Conservation (phyloP, 176 grass and related monocot species). For the Carex kokanica region DNA sequence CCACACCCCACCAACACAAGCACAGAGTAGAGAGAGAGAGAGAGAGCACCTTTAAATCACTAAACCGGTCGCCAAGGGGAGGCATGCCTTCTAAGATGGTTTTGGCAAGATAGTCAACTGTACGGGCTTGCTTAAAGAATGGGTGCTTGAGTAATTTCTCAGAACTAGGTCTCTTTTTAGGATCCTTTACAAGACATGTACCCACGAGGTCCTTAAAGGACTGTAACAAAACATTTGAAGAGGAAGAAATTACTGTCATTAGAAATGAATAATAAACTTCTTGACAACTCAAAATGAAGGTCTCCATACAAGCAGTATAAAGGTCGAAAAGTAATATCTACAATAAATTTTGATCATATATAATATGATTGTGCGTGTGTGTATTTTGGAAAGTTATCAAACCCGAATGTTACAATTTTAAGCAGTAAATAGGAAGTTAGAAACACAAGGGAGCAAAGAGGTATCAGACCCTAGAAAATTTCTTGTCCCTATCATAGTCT, state of each 20-base stretch:
- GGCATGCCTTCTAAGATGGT: constrained; percentile 68
- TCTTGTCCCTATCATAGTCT: constrained; percentile 90
- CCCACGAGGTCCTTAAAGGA: constrained; percentile 90
- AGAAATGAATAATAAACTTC: not conserved
- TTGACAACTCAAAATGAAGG: not conserved
- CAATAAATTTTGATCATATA: not conserved
- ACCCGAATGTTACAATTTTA: not conserved
- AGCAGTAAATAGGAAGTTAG: constrained; percentile 10
- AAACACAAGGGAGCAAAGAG: not conserved
- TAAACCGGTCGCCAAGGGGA: constrained; percentile 87
- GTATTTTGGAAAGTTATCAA: not conserved
- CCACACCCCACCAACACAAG: not conserved
- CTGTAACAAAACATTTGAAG: constrained; percentile 40
- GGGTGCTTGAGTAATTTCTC: constrained; percentile 91
- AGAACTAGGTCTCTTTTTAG: constrained; percentile 73
- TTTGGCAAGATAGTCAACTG: constrained; percentile 56
- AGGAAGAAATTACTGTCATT: constrained; percentile 16
- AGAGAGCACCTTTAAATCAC: constrained; percentile 60
- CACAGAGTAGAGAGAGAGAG: not conserved
- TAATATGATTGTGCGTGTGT: too few species aligned
- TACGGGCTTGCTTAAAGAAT: constrained; percentile 85
- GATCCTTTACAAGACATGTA: constrained; percentile 93
- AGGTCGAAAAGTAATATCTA: not conserved
- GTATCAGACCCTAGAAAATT: constrained; percentile 82
- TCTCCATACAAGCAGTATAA: not conserved